Evolutionary conservation across 164 flowering plant species (phyloP), one percentile per base, ranked within the genome.

Genomic region (Malania oleifera): DNA sequence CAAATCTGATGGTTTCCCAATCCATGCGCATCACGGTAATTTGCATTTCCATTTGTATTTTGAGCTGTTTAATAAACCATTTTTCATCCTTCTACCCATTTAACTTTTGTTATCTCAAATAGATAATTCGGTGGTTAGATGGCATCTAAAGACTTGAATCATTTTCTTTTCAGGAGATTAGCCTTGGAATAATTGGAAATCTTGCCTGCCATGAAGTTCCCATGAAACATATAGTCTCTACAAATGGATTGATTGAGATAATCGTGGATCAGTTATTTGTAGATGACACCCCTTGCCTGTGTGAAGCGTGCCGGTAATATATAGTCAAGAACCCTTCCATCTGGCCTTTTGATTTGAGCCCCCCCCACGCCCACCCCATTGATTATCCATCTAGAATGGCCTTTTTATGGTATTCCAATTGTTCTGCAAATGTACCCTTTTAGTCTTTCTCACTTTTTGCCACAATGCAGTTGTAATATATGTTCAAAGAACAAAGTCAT

Each of bases 161-260:
- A 25, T 45, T 48, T 60, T 52, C 15, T 15, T 46, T 61, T 49
- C 72, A 90, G 97, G 98, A 90, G 73, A 93, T 93, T 64, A 72
- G 81, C 79, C 80, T 93, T 61, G 99, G 97, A 60, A 85, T 90
- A 39, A 70, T 90, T 54, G 97, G 87, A 57, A 93, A 93, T 64
- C 80, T 93, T 52, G 95, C 88, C 53, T 93, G 97, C 78, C 96
- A 93, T 64, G 87, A 88, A 69, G 78, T 56, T 60, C 81, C 80
- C 11, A 75, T 75, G 75, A 80, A 77, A 23, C 60, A 55, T 31
- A 75, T 93, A 51, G 56, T 67, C 38, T 76, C 85, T 43, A 72
- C 70, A 22, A 59, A 69, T 54, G 87, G 85, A 59, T 62, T 90
- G 71, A 62, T 83, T 62, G 75, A 69, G 52, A 65, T 63, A 55